Conservation (phyloP, 148 eudicot species). For the Nyssa sinensis region DNA sequence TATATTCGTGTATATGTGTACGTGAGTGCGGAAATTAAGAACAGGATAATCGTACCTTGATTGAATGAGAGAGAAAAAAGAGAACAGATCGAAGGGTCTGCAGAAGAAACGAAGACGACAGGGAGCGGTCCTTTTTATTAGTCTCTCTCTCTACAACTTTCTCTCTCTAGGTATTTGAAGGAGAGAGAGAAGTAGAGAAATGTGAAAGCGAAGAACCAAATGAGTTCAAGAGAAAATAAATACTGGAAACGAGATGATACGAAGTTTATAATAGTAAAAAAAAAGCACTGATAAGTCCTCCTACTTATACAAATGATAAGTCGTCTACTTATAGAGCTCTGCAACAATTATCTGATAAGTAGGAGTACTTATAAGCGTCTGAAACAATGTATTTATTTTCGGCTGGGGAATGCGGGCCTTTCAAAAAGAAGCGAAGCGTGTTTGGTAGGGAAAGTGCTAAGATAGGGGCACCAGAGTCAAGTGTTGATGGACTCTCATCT, state of each 20-base stretch:
- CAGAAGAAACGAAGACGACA: conserved; percentile 15
- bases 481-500: no score
- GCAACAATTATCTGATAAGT: no score
- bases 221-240: no score
- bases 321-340: no score
- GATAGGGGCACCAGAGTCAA: no score
- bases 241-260: neutral
- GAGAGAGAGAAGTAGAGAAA: conserved; percentile 17
- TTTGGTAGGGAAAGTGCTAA: no score
- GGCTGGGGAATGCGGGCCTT: conserved; percentile 11
- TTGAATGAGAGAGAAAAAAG: conserved; percentile 9
- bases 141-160: conserved; percentile 9
- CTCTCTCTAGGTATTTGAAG: conserved; percentile 34
- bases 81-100: conserved; percentile 27
- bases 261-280: no score
- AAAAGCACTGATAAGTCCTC: no score
- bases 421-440: conserved; percentile 27
- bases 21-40: no score
- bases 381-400: neutral
- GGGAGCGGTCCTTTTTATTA: conserved; percentile 16
- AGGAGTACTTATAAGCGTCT: neutral
- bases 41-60: neutral
- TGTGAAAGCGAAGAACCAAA: no score
- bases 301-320: no score
- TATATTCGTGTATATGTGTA: no score